phyloP scores from a whole-genome alignment of 2,329 filamentous ascomycete genomes.

The Aureobasidium sp. region DNA sequence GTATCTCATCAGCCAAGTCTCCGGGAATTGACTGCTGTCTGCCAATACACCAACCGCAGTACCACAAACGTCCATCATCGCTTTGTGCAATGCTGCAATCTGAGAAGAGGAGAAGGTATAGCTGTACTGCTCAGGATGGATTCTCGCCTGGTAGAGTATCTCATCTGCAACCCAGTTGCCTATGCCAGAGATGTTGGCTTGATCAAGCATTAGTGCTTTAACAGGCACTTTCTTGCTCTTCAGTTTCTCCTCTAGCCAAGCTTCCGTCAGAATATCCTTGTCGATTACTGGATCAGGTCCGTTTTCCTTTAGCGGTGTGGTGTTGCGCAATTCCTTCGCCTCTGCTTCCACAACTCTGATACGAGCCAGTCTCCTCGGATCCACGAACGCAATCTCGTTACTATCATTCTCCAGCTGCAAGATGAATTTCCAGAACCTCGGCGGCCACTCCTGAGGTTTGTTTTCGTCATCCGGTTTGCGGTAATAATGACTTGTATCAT shows the following conservation, averaged over 20 bases:
- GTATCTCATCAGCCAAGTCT: constrained; percentile 56
- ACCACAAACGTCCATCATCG: constrained; percentile 70
- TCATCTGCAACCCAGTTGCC: constrained; percentile 98
- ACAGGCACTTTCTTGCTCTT: constrained; percentile 71
- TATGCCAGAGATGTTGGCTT: constrained; percentile 81
- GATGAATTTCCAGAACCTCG: constrained; percentile 81
- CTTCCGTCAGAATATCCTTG: constrained; percentile 63
- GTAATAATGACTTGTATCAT: constrained; percentile 73
- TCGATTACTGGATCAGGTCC: constrained; percentile 89
- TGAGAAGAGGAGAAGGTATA: constrained; percentile 69
- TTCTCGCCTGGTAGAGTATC: constrained; percentile 75
- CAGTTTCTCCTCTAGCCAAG: constrained; percentile 66
- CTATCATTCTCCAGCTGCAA: constrained; percentile 45
- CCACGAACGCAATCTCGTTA: constrained; percentile 70
- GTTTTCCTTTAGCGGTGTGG: constrained; percentile 78
- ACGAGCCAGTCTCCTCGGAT: constrained; percentile 68
- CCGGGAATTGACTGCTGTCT: constrained; percentile 76
- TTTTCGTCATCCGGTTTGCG: constrained; percentile 38
- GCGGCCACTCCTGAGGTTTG: constrained; percentile 63
- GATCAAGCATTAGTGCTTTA: constrained; percentile 82
- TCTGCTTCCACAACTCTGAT: constrained; percentile 76
- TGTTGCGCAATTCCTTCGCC: constrained; percentile 64
- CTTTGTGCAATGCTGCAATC: constrained; percentile 61
- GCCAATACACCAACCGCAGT: constrained; percentile 70
- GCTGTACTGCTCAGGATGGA: constrained; percentile 91